A percentile compares a stretch with the other conserved stretches of the same genome.
These are phyloP conservation scores for Laguncularia racemosa DNA, from an alignment of 345 rosid species.

Conservation along the genomic window DNA sequence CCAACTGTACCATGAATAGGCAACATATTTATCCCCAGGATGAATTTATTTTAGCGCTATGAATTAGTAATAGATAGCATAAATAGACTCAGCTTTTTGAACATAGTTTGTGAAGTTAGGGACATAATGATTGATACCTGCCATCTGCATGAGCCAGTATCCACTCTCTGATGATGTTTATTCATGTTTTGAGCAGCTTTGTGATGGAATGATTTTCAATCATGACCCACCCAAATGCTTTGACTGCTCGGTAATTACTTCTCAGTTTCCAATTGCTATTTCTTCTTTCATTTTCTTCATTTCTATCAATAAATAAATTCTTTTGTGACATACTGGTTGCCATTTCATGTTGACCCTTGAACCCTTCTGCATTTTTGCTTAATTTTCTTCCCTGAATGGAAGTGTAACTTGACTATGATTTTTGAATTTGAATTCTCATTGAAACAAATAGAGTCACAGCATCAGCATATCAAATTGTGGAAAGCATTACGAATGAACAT, in stretches of 20 bases:
- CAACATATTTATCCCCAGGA: too few relatives aligned
- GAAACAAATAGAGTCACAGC: too few relatives aligned
- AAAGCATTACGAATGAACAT: too few relatives aligned
- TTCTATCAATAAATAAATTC: background rate
- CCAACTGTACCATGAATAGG: too few relatives aligned
- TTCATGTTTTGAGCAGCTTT: slow-evolving; percentile 65
- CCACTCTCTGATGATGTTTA: slow-evolving; percentile 23
- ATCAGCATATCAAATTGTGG: too few relatives aligned
- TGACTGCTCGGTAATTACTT: slow-evolving; percentile 59
- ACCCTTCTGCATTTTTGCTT: too few relatives aligned
- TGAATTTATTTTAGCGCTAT: background rate
- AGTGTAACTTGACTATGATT: too few relatives aligned
- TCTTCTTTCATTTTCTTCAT: background rate
- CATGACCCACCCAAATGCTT: slow-evolving; percentile 80
- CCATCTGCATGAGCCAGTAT: background rate
- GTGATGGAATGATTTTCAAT: slow-evolving; percentile 79
- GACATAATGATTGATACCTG: background rate
- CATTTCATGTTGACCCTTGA: too few relatives aligned
- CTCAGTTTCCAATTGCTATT: slow-evolving; percentile 9
- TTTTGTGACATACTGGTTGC: too few relatives aligned
- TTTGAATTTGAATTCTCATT: too few relatives aligned
- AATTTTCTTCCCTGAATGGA: too few relatives aligned
- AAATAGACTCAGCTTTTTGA: background rate
- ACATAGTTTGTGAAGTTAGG: background rate
- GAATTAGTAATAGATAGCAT: background rate